Conservation (phyloP, 768 basidiomycete genomes). For the Tephrocybe sp. region DNA sequence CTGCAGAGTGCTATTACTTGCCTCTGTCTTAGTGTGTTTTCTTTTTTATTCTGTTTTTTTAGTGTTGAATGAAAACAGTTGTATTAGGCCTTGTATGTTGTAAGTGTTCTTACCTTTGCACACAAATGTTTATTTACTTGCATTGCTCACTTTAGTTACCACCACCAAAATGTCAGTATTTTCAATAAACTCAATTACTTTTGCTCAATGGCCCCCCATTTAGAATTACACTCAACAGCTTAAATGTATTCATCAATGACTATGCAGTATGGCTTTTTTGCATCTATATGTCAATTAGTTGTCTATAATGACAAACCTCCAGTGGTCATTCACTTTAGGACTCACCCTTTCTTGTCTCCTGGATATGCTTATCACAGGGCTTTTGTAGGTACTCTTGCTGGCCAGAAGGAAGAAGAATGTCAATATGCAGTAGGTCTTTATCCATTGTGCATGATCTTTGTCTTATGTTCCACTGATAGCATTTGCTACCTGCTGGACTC, state of each 20-base stretch:
- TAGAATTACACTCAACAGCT: slow-evolving; percentile 17
- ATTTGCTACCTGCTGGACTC: slow-evolving; percentile 47
- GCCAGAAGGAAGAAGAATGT: slow-evolving; percentile 38
- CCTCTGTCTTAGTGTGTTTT: slow-evolving; percentile 28
- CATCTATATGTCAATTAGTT: slow-evolving; percentile 17
- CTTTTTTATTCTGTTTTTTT: not conserved
- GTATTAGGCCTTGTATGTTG: slow-evolving; percentile 24
- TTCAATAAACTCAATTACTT: not conserved
- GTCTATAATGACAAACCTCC: slow-evolving; percentile 14
- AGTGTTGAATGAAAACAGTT: slow-evolving; percentile 6
- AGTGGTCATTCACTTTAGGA: slow-evolving; percentile 55
- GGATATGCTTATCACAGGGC: slow-evolving; percentile 48
- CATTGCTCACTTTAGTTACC: slow-evolving; percentile 6
- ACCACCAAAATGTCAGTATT: slow-evolving; percentile 15
- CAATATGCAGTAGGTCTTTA: slow-evolving; percentile 28
- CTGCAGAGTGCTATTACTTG: slow-evolving; percentile 27
- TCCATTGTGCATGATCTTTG: not conserved
- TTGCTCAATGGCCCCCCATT: not conserved
- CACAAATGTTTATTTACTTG: not conserved
- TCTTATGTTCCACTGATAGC: slow-evolving; percentile 23
- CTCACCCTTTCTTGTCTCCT: slow-evolving; percentile 48
- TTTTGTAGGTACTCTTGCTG: slow-evolving; percentile 42
- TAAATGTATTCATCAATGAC: slow-evolving; percentile 9
- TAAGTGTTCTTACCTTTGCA: slow-evolving; percentile 13
- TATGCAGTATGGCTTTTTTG: slow-evolving; percentile 11